phyloP scores from a whole-genome alignment of 306 rosid species.

The Dalbergia cochinchinensis region DNA sequence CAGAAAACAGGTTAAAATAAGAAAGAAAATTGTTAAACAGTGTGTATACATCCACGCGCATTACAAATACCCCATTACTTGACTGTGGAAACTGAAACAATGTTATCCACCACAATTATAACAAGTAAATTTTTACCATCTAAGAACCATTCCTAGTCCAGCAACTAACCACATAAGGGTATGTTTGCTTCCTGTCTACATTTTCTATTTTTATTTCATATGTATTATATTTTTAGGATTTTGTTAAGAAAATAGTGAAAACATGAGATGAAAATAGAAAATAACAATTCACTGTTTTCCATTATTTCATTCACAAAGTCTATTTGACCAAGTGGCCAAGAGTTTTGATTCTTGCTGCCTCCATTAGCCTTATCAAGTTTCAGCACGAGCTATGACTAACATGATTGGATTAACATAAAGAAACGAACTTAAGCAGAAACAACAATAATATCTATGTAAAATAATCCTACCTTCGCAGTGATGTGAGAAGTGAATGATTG shows the following conservation, averaged over 20 bases:
- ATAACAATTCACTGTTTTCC: too few species aligned
- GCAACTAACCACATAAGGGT: background rate
- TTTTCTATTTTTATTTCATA: too few species aligned
- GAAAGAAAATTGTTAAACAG: background rate
- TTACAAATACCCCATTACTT: background rate
- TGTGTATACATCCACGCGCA: background rate
- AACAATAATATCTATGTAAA: slow-evolving; percentile 32
- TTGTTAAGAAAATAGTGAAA: too few species aligned
- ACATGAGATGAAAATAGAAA: too few species aligned
- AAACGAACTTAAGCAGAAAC: slow-evolving; percentile 31
- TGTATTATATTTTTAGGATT: too few species aligned
- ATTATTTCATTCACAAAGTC: background rate
- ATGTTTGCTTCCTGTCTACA: too few species aligned
- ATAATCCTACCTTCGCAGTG: slow-evolving; percentile 76
- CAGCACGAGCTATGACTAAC: background rate
- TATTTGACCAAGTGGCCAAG: slow-evolving; percentile 25
- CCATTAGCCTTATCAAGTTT: slow-evolving; percentile 21
- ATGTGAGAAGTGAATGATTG: slow-evolving; percentile 82
- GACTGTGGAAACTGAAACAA: slow-evolving; percentile 24
- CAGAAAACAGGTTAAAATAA: background rate
- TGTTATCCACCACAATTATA: background rate
- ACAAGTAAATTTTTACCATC: slow-evolving; percentile 30
- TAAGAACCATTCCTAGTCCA: background rate
- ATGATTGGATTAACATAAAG: slow-evolving; percentile 27
- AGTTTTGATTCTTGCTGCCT: background rate